Evolutionary conservation across 129 eudicot genomes (phyloP), one percentile per base, ranked within the genome.

Genomic region (Flaveria bidentis): DNA sequence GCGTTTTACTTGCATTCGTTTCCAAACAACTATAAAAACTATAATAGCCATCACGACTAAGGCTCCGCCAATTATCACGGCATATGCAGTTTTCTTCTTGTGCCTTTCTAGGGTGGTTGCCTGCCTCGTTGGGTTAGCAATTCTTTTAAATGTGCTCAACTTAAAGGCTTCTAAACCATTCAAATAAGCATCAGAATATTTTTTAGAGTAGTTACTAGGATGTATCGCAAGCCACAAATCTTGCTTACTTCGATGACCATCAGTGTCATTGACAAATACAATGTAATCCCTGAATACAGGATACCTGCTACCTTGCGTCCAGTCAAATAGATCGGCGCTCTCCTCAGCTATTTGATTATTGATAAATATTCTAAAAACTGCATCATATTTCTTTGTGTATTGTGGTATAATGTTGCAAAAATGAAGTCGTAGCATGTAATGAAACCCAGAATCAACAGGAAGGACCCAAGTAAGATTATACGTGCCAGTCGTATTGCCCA

Each of bases 91-190:
- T 55, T 17, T 55, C 61, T 55, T 18, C 4, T 55, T 55, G 28
- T 55, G 18, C 26, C 11, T 8, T 55, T 55, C 18, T 55, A 55
- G 11, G 4, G 26, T 18, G 7, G 25, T 28, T 55, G 26, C 4
- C 3, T 17, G 12, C 4, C 3, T 18, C 13, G 67, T 55, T 9
- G 82, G 80, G 6, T 69, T 72, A 1, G 86, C 77, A 6, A 86
- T 81, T n/a, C 52, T 73, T 5, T 60, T 62, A 5, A 63, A 17
- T 0, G 73, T 41, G 55, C 67, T 82, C 52, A 86, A 9, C 70
- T 82, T 86, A 78, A 86, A 86, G 67, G 77, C 76, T 53, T 86
- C 90, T 49, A 86, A 74, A 10, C 87, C 90, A 36, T 86, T 86
- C 64, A 86, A 77, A 9, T 77, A 67, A 20, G 74, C 82, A 74